Base-by-base conservation (phyloP, 176 grass and related monocot genomes). In the bread wheat (Triticum aestivum) region DNA sequence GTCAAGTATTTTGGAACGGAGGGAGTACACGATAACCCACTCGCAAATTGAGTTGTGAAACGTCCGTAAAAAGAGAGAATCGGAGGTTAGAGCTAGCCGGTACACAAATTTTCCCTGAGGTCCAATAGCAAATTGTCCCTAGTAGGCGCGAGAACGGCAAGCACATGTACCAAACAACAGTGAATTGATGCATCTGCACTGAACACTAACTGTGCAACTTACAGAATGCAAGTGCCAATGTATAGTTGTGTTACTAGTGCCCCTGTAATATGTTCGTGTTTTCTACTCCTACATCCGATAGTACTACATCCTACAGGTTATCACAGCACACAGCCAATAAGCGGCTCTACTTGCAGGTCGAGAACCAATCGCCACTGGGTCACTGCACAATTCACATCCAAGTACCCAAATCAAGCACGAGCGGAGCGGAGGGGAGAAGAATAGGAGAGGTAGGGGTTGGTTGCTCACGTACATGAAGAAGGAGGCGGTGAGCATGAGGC, bases 401-500 rank as follows among this genome's bases (percentile, higher is more conserved):
- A 42, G 11, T 13, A 11, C 69, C 69, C 9, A 42, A 72, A 72
- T 72, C 37, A 68, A 69, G 67, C 17, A 18, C 67, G 33, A 37
- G 67, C 8, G 13, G 5, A 67, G 29, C 17, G 65, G 30, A 35
- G 6, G 32, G 18, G 67, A 15, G 70, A 12, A 15, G 42, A 42
- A 75, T 0, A 49, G 12, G 72, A 29, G 41, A 14, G n/a, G 11
- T 1, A 73, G 13, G 72, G 23, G 72, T 14, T 18, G n/a, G 42
- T 7, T 58, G 47, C 10, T 10, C 20, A 78, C 52, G 51, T 75
- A 97, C 95, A 97, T 97, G 87, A 97, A 97, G 85, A 93, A 97
- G 75, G 90, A 95, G 21, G 95, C 95, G 32, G 92, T 97, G 82
- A 91, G 65, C 84, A 91, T 80, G 76, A 97, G 91, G 2, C 95